phyloP scores from a whole-genome alignment of 192 early-diverging fungal species.

The Endogone sp. region DNA sequence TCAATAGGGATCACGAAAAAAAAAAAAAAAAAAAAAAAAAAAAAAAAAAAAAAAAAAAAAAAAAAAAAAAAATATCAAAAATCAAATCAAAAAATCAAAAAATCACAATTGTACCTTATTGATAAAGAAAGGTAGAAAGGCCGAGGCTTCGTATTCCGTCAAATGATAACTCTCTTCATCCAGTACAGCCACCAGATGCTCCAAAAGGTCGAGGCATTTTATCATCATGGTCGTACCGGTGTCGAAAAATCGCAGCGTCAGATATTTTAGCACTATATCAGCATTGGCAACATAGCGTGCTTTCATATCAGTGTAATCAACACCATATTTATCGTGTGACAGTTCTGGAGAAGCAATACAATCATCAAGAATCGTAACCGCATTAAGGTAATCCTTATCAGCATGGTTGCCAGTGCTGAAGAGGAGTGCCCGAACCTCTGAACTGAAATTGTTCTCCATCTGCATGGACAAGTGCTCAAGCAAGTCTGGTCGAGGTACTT shows the following conservation, averaged over 20 bases:
- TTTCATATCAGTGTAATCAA: constrained; percentile 48
- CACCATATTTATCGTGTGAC: constrained; percentile 25
- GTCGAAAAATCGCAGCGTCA: constrained; percentile 87
- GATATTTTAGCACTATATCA: constrained; percentile 82
- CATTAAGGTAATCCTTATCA: constrained; percentile 74
- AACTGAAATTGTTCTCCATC: constrained; percentile 53
- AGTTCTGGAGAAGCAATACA: constrained; percentile 43
- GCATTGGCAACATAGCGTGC: constrained; percentile 63
- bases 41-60: no score
- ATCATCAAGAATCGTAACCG: constrained; percentile 65
- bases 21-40: no score
- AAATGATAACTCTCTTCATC: constrained; percentile 60
- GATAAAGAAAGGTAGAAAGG: constrained; percentile 66
- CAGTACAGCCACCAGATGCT: constrained; percentile 64
- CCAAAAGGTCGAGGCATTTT: constrained; percentile 77
- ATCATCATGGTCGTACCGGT: constrained; percentile 87
- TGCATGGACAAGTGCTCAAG: constrained; percentile 60
- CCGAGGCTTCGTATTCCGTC: constrained; percentile 77
- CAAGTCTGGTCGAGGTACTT: constrained; percentile 59
- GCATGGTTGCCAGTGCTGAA: constrained; percentile 86
- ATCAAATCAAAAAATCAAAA: neutral
- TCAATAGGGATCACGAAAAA: no score
- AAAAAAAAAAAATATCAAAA: constrained; percentile 22
- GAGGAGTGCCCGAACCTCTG: constrained; percentile 52
- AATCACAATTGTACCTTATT: constrained; percentile 42